Evolutionary conservation across 768 basidiomycete species (phyloP).

Genomic region (Serendipita sp.): DNA sequence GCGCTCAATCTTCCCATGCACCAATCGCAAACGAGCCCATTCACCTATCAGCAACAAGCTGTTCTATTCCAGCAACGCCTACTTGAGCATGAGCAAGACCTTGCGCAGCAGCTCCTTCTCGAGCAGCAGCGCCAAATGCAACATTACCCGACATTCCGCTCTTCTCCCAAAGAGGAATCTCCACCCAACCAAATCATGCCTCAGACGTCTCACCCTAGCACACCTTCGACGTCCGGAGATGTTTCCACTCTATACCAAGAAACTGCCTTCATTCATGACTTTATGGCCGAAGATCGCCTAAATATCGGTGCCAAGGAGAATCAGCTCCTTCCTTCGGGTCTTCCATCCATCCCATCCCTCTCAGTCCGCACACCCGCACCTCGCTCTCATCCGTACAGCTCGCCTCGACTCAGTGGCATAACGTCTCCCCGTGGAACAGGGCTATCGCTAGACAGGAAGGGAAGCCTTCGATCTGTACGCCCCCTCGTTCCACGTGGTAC

Average conservation of each 20-base stretch:
- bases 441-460: background rate
- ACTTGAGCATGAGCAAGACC: background rate
- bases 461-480: background rate
- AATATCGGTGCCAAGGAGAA: constrained; percentile 2
- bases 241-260: background rate
- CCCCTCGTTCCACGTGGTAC: background rate
- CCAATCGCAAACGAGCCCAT: no score
- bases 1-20: no score
- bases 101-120: background rate
- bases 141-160: background rate
- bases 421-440: background rate
- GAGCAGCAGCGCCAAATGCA: background rate
- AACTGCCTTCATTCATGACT: background rate
- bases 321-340: background rate
- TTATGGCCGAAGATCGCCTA: background rate
- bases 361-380: background rate
- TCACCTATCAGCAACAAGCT: no score
- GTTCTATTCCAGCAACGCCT: background rate
- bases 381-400: constrained; percentile 1
- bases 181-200: background rate
- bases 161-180: background rate
- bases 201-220: background rate
- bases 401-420: background rate
- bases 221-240: background rate
- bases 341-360: background rate